Percentiles rank a stretch among this genome's conserved stretches.
phyloP scores from a whole-genome alignment of 2,329 filamentous ascomycete species.

The Talaromyces verruculosus region DNA sequence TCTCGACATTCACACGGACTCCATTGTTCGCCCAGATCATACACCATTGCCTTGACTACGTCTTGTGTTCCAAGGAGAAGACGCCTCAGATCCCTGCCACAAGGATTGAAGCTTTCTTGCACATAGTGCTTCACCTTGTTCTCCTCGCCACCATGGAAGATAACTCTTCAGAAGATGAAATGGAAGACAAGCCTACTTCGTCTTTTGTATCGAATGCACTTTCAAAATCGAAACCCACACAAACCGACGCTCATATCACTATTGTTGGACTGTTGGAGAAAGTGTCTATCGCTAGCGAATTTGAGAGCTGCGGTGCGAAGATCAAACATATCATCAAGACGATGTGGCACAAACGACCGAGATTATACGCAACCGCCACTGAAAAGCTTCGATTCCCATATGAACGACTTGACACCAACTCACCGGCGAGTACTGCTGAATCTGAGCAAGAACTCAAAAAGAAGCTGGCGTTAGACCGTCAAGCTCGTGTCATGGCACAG shows the following conservation, averaged over 20 bases:
- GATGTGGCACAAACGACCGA: conserved; percentile 79
- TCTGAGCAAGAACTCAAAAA: conserved; percentile 75
- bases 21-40: conserved; percentile 87
- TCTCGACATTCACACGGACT: conserved; percentile 78
- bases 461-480: conserved; percentile 81
- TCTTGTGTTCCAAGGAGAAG: conserved; percentile 65
- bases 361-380: conserved; percentile 69
- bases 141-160: conserved; percentile 87
- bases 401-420: conserved; percentile 77
- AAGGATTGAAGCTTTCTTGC: conserved; percentile 84
- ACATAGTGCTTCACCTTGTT: conserved; percentile 84
- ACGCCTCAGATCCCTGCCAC: conserved; percentile 77
- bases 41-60: conserved; percentile 82
- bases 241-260: conserved; percentile 43
- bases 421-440: conserved; percentile 66
- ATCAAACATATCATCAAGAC: conserved; percentile 78
- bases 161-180: conserved; percentile 57
- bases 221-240: conserved; percentile 56
- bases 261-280: conserved; percentile 55
- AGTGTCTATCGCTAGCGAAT: conserved; percentile 66
- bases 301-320: conserved; percentile 80
- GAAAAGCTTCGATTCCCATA: conserved; percentile 60
- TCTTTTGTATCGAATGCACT: conserved; percentile 76
- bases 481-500: conserved; percentile 94
- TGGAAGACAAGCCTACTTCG: conserved; percentile 47